phyloP scores from a whole-genome alignment of 257 asterid genomes.

The Cinchona pubescens region DNA sequence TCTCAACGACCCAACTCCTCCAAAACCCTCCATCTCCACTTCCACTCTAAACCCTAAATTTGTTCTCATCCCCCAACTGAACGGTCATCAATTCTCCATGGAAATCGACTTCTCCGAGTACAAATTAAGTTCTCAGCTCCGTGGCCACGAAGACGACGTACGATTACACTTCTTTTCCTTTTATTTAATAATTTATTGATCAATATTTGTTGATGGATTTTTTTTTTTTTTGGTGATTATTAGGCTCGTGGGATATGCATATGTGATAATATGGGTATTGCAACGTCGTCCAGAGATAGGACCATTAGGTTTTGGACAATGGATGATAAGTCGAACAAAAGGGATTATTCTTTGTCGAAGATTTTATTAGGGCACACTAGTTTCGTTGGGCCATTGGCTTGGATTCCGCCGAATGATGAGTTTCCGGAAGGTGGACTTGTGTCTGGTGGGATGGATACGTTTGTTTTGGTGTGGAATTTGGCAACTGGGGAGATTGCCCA shows the following conservation, averaged over 20 bases:
- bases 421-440: slow-evolving; percentile 83
- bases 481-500: slow-evolving; percentile 73
- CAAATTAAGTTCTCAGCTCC: slow-evolving; percentile 74
- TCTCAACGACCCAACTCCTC: too few species aligned
- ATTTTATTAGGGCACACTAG: slow-evolving; percentile 89
- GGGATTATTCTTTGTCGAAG: slow-evolving; percentile 56
- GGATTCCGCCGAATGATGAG: slow-evolving; percentile 78
- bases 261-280: slow-evolving; percentile 75
- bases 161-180: slow-evolving; percentile 13
- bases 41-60: neutral
- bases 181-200: too few species aligned
- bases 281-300: slow-evolving; percentile 90
- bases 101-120: slow-evolving; percentile 72
- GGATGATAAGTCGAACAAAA: slow-evolving; percentile 52
- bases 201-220: neutral
- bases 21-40: too few species aligned
- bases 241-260: slow-evolving; percentile 95
- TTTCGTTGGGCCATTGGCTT: slow-evolving; percentile 92
- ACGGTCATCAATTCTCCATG: slow-evolving; percentile 30
- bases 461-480: slow-evolving; percentile 78
- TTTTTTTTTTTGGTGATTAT: slow-evolving; percentile 2
- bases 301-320: slow-evolving; percentile 81
- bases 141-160: slow-evolving; percentile 98
- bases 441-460: slow-evolving; percentile 97
- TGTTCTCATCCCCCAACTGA: neutral